phyloP scores from a whole-genome alignment of 2,329 filamentous ascomycete species.

The Eutypa lata region DNA sequence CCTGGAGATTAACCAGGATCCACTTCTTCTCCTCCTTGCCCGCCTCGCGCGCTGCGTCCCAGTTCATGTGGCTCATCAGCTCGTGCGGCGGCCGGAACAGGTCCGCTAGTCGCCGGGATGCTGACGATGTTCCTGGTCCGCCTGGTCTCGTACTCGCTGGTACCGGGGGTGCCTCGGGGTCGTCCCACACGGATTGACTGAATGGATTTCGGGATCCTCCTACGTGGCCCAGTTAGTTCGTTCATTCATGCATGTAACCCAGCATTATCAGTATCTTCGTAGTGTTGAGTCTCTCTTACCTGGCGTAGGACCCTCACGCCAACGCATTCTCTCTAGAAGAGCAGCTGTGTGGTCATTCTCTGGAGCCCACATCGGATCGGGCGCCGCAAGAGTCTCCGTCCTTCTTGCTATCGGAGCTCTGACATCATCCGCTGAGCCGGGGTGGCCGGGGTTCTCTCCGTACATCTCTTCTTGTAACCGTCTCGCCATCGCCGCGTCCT shows the following conservation, averaged over 20 bases:
- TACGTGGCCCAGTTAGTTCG: conserved; percentile 6
- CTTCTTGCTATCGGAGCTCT: conserved; percentile 88
- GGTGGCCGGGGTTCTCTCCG: conserved; percentile 36
- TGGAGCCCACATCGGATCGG: conserved; percentile 49
- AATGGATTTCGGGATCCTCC: conserved; percentile 26
- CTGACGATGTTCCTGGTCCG: conserved; percentile 59
- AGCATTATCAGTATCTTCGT: not conserved
- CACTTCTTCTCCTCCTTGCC: conserved; percentile 90
- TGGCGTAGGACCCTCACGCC: conserved; percentile 26
- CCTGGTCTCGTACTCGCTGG: conserved; percentile 22
- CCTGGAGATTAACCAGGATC: conserved; percentile 94
- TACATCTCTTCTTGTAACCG: conserved; percentile 92
- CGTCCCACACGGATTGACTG: conserved; percentile 29
- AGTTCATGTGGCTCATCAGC: conserved; percentile 75
- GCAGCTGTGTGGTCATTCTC: conserved; percentile 57
- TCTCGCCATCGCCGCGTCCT: conserved; percentile 91
- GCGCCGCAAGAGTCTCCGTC: conserved; percentile 86
- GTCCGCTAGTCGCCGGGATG: conserved; percentile 79
- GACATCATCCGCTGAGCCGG: conserved; percentile 46
- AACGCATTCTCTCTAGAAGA: conserved; percentile 64
- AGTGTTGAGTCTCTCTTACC: conserved; percentile 13
- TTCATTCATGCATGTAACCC: no score
- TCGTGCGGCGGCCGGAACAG: conserved; percentile 92
- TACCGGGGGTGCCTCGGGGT: conserved; percentile 42
- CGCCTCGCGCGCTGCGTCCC: conserved; percentile 79